Evolutionary conservation across 2,329 filamentous ascomycete genomes (phyloP).

Genomic region (Fusarium sublunatum): DNA sequence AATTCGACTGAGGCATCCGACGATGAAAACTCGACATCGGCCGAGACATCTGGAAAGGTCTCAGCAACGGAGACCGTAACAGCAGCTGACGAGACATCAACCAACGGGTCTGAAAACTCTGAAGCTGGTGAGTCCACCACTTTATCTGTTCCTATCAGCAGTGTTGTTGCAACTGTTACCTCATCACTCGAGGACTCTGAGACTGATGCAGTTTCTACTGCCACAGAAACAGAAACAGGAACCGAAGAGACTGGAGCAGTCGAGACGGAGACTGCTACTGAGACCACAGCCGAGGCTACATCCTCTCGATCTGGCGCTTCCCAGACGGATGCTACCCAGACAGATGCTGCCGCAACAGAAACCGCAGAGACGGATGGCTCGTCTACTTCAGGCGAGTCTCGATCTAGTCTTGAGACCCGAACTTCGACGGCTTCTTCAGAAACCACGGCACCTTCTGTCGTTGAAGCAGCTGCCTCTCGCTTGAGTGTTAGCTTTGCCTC

Average conservation of each 20-base stretch:
- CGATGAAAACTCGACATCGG: constrained; percentile 5
- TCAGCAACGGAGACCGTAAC: constrained; percentile 20
- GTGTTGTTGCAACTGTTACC: constrained; percentile 7
- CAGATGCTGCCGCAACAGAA: constrained; percentile 1
- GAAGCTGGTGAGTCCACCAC: constrained; percentile 34
- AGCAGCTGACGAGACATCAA: constrained; percentile 38
- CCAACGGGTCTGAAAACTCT: constrained; percentile 33
- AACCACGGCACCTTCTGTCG: constrained; percentile 30
- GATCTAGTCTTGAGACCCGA: constrained; percentile 37
- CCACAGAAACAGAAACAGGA: constrained; percentile 26
- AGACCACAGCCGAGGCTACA: background rate
- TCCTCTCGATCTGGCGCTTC: background rate
- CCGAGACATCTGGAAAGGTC: constrained; percentile 12
- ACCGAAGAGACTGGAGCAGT: constrained; percentile 14
- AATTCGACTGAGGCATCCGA: constrained; percentile 19
- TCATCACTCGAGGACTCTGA: constrained; percentile 13
- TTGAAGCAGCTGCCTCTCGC: constrained; percentile 37
- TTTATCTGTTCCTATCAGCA: constrained; percentile 11
- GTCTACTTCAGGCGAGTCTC: constrained; percentile 15
- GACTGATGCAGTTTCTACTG: constrained; percentile 27
- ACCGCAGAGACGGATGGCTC: constrained; percentile 4
- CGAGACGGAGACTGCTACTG: constrained; percentile 7
- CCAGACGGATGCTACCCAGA: background rate
- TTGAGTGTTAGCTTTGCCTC: constrained; percentile 32
- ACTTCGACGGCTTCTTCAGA: constrained; percentile 27